These are phyloP conservation scores for Ensete glaucum DNA, from an alignment of 176 grass and related monocot genomes.

Conservation along the genomic window DNA sequence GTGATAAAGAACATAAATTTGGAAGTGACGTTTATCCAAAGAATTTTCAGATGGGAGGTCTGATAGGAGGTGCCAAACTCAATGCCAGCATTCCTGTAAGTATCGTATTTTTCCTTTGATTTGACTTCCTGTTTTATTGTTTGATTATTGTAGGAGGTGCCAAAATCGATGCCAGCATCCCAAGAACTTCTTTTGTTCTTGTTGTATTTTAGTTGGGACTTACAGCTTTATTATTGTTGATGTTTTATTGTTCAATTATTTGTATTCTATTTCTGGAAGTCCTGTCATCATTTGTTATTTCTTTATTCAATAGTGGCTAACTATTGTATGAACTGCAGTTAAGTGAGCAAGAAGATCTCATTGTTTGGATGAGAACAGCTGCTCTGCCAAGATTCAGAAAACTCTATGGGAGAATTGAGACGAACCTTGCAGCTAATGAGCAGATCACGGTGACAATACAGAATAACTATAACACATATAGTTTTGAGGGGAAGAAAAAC, in stretches of 20 bases:
- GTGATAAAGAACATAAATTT: constrained; percentile 64
- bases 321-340: constrained; percentile 35
- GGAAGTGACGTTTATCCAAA: constrained; percentile 81
- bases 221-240: background rate
- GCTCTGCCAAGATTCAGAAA: constrained; percentile 89
- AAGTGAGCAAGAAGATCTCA: constrained; percentile 92
- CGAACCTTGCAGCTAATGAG: constrained; percentile 55
- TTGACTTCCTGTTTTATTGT: constrained; percentile 1
- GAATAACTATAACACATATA: constrained; percentile 95
- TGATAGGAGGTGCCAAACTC: constrained; percentile 74
- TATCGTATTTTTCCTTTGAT: constrained; percentile 17
- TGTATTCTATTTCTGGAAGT: too few species aligned
- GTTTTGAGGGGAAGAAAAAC: constrained; percentile 73
- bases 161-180: constrained; percentile 73
- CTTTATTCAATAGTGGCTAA: background rate
- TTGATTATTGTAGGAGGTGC: background rate
- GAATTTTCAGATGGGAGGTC: constrained; percentile 66
- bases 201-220: constrained; percentile 4
- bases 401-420: constrained; percentile 84
- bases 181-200: constrained; percentile 9
- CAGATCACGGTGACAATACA: constrained; percentile 67
- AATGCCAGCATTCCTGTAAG: constrained; percentile 81
- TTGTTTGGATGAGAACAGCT: constrained; percentile 97
- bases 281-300: too few species aligned
- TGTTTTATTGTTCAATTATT: background rate